Evolutionary conservation across 768 basidiomycete genomes (phyloP), one percentile per base, ranked within the genome.

Genomic region (Termitomyces sp.): DNA sequence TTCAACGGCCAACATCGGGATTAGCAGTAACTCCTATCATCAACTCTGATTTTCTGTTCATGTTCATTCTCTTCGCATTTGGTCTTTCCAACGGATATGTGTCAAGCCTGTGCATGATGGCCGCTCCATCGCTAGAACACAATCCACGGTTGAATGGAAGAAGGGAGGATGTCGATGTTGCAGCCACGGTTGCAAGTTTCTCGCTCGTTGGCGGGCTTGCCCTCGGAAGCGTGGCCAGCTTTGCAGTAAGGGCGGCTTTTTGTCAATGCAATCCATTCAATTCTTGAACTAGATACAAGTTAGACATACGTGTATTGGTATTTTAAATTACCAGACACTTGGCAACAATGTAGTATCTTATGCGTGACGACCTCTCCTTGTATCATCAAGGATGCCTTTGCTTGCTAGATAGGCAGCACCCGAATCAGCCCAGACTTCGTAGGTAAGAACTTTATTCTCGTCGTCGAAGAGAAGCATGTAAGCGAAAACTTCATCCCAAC

Each of bases 51-150:
- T 53, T 81, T 33, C 49, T 86, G 10, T 97, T 85, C 75, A 86
- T 95, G 82, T 39, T 83, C 24, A 81, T 95, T 56, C 72, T 96
- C 8, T 73, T 91, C 52, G 58, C 73, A 1, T 92, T 94, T 68
- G 93, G 91, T n/a, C 68, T 83, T 49, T 83, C 89, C 10, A 94
- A 92, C 62, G 94, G 94, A 39, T 94, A 89, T 67, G 72, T 94
- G 28, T 84, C 86, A 10, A 90, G 87, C 58, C 61, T 89, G 56
- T 86, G 85, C 68, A 85, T 94, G 83, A 93, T 96, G 75, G 77
- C 88, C 26, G 91, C 87, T 15, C 83, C 94, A 1, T 93, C 91
- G 4, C 72, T 92, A 5, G 82, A 86, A 57, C 87, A 93, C 65
- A 96, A 96, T 66, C 84, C 86, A 13, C 77, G 79, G 45, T 69